A percentile compares a stretch with the other conserved stretches of the same genome.
These are phyloP conservation scores for Vitis cinerea DNA, from an alignment of 164 flowering plant genomes.

Conservation along the genomic window DNA sequence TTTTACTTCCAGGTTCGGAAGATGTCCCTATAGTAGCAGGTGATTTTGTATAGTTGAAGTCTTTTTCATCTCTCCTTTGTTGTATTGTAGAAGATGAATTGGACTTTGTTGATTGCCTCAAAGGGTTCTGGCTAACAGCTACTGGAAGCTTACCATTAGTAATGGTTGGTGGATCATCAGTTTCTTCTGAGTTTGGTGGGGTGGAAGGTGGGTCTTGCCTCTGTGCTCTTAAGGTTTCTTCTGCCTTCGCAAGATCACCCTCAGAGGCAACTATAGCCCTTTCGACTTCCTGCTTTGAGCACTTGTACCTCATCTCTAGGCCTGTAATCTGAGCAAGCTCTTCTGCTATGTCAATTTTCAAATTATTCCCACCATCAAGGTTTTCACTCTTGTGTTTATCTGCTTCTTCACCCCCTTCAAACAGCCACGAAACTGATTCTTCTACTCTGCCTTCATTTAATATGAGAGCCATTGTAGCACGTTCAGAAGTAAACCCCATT, in stretches of 20 bases:
- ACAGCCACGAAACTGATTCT: constrained; percentile 85
- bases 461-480: constrained; percentile 89
- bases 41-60: constrained; percentile 61
- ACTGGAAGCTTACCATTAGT: constrained; percentile 26
- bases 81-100: constrained; percentile 36
- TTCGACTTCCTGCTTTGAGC: constrained; percentile 87
- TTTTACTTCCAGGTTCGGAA: constrained; percentile 37
- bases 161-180: constrained; percentile 35
- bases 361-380: constrained; percentile 41
- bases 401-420: constrained; percentile 69
- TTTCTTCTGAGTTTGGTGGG: constrained; percentile 59
- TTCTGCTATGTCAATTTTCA: constrained; percentile 84
- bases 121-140: constrained; percentile 19
- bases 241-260: constrained; percentile 89
- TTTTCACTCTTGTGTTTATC: constrained; percentile 34
- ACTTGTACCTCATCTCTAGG: constrained; percentile 59
- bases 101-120: constrained; percentile 37
- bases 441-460: constrained; percentile 84
- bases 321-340: constrained; percentile 79
- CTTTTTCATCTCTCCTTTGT: constrained; percentile 65
- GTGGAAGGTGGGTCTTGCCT: constrained; percentile 51
- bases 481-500: constrained; percentile 86
- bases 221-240: constrained; percentile 45
- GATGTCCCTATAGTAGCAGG: constrained; percentile 22
- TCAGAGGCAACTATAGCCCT: constrained; percentile 77